These are phyloP conservation scores for Phytopythium sindhum DNA, from an alignment of 352 stramenopile species.

Conservation along the genomic window DNA sequence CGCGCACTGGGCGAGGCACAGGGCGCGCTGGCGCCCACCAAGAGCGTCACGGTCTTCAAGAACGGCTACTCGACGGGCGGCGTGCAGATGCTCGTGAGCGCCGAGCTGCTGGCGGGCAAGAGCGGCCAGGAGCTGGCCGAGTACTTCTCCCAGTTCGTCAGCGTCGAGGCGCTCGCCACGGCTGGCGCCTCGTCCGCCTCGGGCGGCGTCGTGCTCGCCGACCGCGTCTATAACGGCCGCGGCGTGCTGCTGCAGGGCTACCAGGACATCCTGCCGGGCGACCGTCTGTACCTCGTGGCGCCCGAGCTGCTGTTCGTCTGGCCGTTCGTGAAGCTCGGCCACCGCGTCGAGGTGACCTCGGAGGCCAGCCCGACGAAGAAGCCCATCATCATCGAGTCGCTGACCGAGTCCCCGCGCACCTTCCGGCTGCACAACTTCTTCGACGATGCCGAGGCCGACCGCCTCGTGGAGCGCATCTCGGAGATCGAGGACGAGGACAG, in stretches of 20 bases:
- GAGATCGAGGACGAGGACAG: slow-evolving; percentile 80
- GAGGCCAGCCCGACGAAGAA: slow-evolving; percentile 51
- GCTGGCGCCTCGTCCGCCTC: slow-evolving; percentile 14
- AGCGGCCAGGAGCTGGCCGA: slow-evolving; percentile 52
- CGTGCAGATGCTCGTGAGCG: slow-evolving; percentile 66
- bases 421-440: slow-evolving; percentile 90
- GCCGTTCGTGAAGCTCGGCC: slow-evolving; percentile 77
- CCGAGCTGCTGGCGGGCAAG: slow-evolving; percentile 50
- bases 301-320: slow-evolving; percentile 69
- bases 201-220: slow-evolving; percentile 29
- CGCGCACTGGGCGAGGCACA: slow-evolving; percentile 41
- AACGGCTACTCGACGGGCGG: slow-evolving; percentile 78
- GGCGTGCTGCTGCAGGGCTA: slow-evolving; percentile 52
- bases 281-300: slow-evolving; percentile 75
- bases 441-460: slow-evolving; percentile 69
- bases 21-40: slow-evolving; percentile 26
- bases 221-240: slow-evolving; percentile 72
- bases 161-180: slow-evolving; percentile 43
- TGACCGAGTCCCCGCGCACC: slow-evolving; percentile 77
- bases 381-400: slow-evolving; percentile 67
- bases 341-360: slow-evolving; percentile 57
- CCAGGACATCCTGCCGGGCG: slow-evolving; percentile 43
- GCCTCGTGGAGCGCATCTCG: slow-evolving; percentile 73
- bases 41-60: slow-evolving; percentile 74
- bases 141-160: slow-evolving; percentile 81